Conservation (phyloP, 2,329 filamentous ascomycete species). For the Ophiostoma novo-ulmi region DNA sequence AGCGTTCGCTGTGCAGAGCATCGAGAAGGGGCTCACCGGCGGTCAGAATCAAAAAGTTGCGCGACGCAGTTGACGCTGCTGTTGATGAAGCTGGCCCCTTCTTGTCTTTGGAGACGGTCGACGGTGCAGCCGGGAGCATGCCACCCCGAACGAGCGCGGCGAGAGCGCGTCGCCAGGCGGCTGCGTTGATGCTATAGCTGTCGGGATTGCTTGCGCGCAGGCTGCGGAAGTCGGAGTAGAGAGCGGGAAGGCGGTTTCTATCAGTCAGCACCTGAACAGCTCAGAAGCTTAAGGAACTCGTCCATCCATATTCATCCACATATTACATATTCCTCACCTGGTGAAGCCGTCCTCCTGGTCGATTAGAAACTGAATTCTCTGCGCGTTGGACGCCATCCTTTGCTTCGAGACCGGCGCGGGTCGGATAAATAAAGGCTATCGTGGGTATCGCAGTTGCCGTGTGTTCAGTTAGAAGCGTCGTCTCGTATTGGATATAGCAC, state of each 20-base stretch:
- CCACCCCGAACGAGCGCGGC: slow-evolving; percentile 33
- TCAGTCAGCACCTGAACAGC: background rate
- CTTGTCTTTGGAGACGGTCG: background rate
- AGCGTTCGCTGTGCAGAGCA: slow-evolving; percentile 69
- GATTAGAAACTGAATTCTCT: slow-evolving; percentile 28
- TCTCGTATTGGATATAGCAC: slow-evolving; percentile 5
- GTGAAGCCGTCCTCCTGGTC: slow-evolving; percentile 27
- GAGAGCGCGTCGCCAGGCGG: slow-evolving; percentile 36
- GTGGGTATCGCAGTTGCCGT: background rate
- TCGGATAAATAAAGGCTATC: background rate
- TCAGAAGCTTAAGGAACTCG: background rate
- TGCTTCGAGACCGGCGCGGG: background rate
- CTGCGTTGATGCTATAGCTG: slow-evolving; percentile 34
- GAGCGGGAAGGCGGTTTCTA: slow-evolving; percentile 28
- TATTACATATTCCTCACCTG: slow-evolving; percentile 12
- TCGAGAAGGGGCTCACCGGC: slow-evolving; percentile 61
- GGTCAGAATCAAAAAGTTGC: slow-evolving; percentile 49
- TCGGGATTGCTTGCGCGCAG: slow-evolving; percentile 30
- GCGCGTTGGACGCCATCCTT: slow-evolving; percentile 26
- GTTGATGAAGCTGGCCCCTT: background rate
- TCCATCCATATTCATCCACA: background rate
- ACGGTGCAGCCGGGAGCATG: slow-evolving; percentile 31
- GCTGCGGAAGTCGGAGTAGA: slow-evolving; percentile 32
- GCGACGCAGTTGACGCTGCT: slow-evolving; percentile 31
- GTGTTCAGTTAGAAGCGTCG: background rate